Base-by-base conservation (phyloP, 495 filamentous ascomycete genomes). In the Cudoniella acicularis region DNA sequence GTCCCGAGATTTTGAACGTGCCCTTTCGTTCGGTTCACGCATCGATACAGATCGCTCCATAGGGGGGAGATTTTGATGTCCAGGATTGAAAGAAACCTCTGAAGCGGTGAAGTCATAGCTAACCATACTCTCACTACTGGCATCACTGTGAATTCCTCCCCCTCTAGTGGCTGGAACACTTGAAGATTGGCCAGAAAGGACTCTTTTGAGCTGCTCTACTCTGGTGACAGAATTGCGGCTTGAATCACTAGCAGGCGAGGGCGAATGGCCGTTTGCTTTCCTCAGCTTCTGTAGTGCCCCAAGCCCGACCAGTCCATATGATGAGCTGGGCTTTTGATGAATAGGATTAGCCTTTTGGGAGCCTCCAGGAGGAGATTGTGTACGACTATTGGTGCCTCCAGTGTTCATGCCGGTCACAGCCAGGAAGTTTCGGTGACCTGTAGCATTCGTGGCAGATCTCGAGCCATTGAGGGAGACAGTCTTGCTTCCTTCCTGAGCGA, bases 201-300 rank as follows among this genome's bases (percentile, higher is more conserved):
- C 87, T 49, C 84, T 82, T 69, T 92, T 92, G 59, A 96, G 77
- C 64, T 96, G 91, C 56, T 92, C 91, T n/a, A 96, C 86, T 36
- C 88, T 86, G n/a, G 91, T 83, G 10, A 90, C 83, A 17, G 82
- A 86, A 24, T 81, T 85, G 57, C 83, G 71, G 66, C 75, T 83
- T 25, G 85, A 85, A 49, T 77, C 78, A 60, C 77, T 80, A 25
- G 75, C 72, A 17, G 77, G 77, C 17, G 79, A 75, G 24, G 74
- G 76, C 0, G 86, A 84, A 21, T 78, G 70, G 25, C 77, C 80
- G 57, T 75, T 77, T 18, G 60, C 63, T 22, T 65, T 65, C 3
- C 66, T 54, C 22, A 64, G 22, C 41, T 69, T 69, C 16, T 53
- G 42, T 1, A 66, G 24, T 18, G 61, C 50, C 3, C 66, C 66